Evolutionary conservation across 495 filamentous ascomycete species (phyloP).

Genomic region (Penicillium desertorum): DNA sequence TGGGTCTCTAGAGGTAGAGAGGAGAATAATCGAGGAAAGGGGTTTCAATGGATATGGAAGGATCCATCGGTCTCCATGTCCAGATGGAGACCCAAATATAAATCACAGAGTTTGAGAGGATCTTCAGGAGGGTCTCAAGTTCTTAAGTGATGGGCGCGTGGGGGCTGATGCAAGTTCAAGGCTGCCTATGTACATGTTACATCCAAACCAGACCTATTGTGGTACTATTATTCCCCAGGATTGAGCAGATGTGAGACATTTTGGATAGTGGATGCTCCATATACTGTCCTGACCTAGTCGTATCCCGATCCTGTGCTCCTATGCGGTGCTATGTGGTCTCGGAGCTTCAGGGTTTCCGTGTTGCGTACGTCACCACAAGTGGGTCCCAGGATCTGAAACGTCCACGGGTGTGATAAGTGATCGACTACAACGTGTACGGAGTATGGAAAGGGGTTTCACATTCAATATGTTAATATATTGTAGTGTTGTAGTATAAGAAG

Average conservation of each 20-base stretch:
- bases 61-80: constrained; percentile 19
- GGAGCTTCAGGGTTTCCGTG: constrained; percentile 2
- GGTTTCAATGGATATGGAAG: not conserved
- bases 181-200: constrained; percentile 3
- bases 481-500: no score
- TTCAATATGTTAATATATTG: not conserved
- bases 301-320: no score
- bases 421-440: not conserved
- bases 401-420: not conserved
- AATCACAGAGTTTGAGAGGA: not conserved
- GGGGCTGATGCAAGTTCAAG: constrained; percentile 15
- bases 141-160: constrained; percentile 5
- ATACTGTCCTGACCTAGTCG: no score
- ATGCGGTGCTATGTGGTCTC: no score
- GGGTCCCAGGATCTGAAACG: constrained; percentile 25
- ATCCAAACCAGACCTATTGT: constrained; percentile 1
- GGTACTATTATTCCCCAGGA: constrained; percentile 3
- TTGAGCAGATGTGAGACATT: not conserved
- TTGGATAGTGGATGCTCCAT: not conserved
- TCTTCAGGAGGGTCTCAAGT: constrained; percentile 9
- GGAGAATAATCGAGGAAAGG: not conserved
- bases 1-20: not conserved
- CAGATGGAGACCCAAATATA: constrained; percentile 11
- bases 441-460: not conserved
- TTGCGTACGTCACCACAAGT: constrained; percentile 19